Evolutionary conservation across 1,284 basidiomycete genomes (phyloP).

Genomic region (Trametes sp.): DNA sequence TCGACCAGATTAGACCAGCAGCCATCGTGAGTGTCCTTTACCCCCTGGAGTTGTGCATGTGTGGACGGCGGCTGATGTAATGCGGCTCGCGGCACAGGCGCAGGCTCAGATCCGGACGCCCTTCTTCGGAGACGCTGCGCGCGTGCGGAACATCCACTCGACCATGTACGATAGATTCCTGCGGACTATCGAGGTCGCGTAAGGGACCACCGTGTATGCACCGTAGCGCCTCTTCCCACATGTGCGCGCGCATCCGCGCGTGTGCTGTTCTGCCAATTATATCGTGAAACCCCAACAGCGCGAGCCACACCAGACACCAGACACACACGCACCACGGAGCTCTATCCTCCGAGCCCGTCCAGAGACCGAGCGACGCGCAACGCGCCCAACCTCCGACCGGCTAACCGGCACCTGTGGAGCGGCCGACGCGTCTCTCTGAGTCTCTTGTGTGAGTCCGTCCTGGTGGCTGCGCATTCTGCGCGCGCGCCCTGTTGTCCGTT

Average conservation of each 20-base stretch:
- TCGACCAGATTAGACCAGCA: slow-evolving; percentile 66
- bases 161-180: slow-evolving; percentile 56
- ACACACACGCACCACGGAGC: background rate
- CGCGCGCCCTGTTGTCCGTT: too few relatives aligned
- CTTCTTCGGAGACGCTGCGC: slow-evolving; percentile 56
- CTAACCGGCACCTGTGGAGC: background rate
- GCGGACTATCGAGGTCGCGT: slow-evolving; percentile 46
- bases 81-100: slow-evolving; percentile 36
- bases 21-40: slow-evolving; percentile 59
- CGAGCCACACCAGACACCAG: too few relatives aligned
- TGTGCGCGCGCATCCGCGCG: background rate
- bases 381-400: background rate
- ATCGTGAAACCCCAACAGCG: background rate
- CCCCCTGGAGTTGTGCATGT: slow-evolving; percentile 19
- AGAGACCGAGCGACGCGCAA: background rate
- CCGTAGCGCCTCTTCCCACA: slow-evolving; percentile 3
- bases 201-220: slow-evolving; percentile 21
- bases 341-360: background rate
- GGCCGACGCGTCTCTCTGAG: too few relatives aligned
- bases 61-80: background rate
- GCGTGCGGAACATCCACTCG: slow-evolving; percentile 60
- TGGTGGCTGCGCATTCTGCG: too few relatives aligned
- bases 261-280: background rate
- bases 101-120: slow-evolving; percentile 50
- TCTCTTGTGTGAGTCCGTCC: too few relatives aligned